Base-by-base conservation (phyloP, 2,329 filamentous ascomycete species). In the Fonsecaea erecta region DNA sequence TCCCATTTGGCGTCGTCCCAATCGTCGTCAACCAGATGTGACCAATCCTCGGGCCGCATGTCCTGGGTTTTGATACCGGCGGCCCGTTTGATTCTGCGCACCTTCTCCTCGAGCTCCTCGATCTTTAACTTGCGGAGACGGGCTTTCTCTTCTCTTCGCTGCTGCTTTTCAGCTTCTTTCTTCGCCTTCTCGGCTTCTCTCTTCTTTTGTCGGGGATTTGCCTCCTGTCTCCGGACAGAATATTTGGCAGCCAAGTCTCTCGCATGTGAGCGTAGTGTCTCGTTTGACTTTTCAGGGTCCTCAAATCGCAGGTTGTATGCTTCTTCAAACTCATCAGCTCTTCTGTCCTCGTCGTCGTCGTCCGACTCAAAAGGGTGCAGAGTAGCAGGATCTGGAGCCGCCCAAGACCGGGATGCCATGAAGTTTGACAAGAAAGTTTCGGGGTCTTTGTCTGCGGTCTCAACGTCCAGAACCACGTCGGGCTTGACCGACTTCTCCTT, bases 281-380 rank as follows among this genome's bases (percentile, higher is more conserved):
- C 92, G 75, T 97, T 97, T 72, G 91, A 88, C 75, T 91, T 93
- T 65, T 85, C 85, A 0, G 95, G 93, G 73, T 98, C 91, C 76
- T 99, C 95, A 74, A 99, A 99, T 35, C 95, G 90, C 79, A 97
- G 80, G 79, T 99, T 99, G 81, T 97, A 99, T 3, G 93, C 93
- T 70, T 91, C 85, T 79, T 99, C 95, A 73, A 94, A 96, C 66
- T 90, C 87, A 52, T 98, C 94, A 28, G 93, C 93, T 52, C 86
- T 84, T 30, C 86, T 84, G 32, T 91, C 87, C 51, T 91, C 85
- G 6, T 88, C 86, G n/a, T 87, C 92, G 58, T 97, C 93, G 71
- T 99, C 95, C 0, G 93, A 97, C 74, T 97, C 92, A 63, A 99
- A 90, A 0, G 93, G 91, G 72, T 93, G 84, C 78, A 91, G 93